Evolutionary conservation across 768 basidiomycete species (phyloP).

Genomic region (Asterophora parasitica): DNA sequence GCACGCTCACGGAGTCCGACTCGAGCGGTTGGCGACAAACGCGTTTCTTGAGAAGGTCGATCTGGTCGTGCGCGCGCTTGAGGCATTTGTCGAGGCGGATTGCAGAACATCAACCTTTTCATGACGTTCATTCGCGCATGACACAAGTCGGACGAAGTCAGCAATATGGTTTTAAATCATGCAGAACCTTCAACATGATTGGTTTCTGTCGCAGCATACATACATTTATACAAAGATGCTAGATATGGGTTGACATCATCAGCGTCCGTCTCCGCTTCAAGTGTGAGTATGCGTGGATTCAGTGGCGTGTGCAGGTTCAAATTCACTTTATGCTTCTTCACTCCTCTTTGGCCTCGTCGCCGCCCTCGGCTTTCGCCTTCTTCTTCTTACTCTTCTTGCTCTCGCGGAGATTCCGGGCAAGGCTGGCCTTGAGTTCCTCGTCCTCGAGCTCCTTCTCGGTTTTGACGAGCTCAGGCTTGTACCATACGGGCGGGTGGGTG

Average conservation of each 20-base stretch:
- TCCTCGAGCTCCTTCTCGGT: constrained; percentile 87
- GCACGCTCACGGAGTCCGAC: constrained; percentile 75
- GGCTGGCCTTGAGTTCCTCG: constrained; percentile 73
- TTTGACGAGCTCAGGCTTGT: constrained; percentile 87
- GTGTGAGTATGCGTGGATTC: neutral
- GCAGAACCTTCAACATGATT: no score
- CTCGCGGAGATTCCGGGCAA: constrained; percentile 79
- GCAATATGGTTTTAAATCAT: no score
- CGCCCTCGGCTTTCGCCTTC: constrained; percentile 55
- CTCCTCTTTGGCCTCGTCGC: constrained; percentile 36
- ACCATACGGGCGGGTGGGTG: constrained; percentile 88
- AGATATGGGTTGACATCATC: neutral
- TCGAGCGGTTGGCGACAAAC: constrained; percentile 82
- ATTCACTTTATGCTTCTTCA: constrained; percentile 22
- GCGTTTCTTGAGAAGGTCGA: constrained; percentile 89
- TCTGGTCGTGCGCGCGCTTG: constrained; percentile 76
- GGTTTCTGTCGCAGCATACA: neutral
- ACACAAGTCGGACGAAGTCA: no score
- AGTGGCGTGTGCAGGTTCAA: neutral
- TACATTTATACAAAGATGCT: constrained; percentile 4
- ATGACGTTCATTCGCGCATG: constrained; percentile 7
- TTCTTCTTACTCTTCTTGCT: constrained; percentile 93
- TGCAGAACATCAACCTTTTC: constrained; percentile 15
- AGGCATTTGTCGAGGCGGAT: constrained; percentile 69
- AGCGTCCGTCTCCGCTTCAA: neutral